These are phyloP conservation scores for Coemansia sp. DNA, from an alignment of 192 early-diverging fungal species.

Conservation along the genomic window DNA sequence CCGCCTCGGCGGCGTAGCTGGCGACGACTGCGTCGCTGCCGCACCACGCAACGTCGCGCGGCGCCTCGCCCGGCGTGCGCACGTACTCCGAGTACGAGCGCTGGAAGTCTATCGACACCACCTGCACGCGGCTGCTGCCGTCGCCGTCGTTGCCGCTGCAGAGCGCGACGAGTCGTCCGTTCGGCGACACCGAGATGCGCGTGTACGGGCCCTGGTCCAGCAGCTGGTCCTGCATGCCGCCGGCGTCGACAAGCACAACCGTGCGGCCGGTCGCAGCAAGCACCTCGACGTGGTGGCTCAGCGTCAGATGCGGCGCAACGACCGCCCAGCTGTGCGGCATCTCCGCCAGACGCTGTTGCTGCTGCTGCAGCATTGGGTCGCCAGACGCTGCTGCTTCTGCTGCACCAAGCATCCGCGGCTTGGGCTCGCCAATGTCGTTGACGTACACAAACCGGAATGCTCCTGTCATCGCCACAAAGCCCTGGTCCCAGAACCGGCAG, in stretches of 20 bases:
- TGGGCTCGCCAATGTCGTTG: conserved; percentile 82
- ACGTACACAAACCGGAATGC: conserved; percentile 81
- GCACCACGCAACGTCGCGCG: conserved; percentile 65
- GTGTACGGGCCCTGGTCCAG: conserved; percentile 88
- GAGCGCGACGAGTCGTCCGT: conserved; percentile 90
- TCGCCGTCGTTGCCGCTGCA: conserved; percentile 65
- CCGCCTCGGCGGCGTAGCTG: conserved; percentile 79
- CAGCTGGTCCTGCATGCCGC: conserved; percentile 76
- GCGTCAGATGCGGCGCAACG: conserved; percentile 82
- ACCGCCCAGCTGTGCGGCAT: conserved; percentile 85
- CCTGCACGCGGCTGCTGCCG: conserved; percentile 81
- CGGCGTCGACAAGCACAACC: conserved; percentile 80
- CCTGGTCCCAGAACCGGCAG: conserved; percentile 87
- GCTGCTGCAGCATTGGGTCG: not conserved
- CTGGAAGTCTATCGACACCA: conserved; percentile 95
- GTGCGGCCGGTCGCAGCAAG: conserved; percentile 75
- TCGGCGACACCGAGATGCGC: conserved; percentile 88
- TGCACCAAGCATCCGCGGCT: conserved; percentile 74
- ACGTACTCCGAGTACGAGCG: conserved; percentile 85
- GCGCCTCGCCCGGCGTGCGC: conserved; percentile 39
- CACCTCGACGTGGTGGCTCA: conserved; percentile 90
- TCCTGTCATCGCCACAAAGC: conserved; percentile 88
- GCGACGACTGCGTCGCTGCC: conserved; percentile 91
- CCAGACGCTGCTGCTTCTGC: conserved; percentile 59
- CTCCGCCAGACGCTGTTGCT: conserved; percentile 59